phyloP scores from a whole-genome alignment of 2,329 filamentous ascomycete genomes.

The Metarhizium album region DNA sequence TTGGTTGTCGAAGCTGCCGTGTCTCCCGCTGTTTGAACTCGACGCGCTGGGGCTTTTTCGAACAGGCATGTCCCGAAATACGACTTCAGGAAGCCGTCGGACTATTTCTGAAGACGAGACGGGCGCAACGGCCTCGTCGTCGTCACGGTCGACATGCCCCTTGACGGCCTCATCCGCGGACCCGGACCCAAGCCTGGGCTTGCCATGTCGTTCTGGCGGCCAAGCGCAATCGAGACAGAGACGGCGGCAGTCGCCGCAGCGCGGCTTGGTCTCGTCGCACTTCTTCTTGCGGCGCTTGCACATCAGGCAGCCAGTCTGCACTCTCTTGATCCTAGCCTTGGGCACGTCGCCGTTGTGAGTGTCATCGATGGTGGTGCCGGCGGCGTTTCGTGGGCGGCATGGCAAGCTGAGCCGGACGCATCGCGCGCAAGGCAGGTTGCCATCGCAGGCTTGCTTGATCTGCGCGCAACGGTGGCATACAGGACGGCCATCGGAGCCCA shows the following conservation, averaged over 20 bases:
- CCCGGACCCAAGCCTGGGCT: conserved; percentile 8
- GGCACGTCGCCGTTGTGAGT: conserved; percentile 12
- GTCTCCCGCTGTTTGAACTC: conserved; percentile 7
- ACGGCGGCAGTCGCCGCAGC: conserved; percentile 27
- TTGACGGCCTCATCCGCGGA: conserved; percentile 6
- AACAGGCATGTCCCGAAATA: conserved; percentile 12
- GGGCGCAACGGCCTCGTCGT: not conserved
- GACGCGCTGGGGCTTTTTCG: conserved; percentile 13
- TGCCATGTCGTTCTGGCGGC: conserved; percentile 15
- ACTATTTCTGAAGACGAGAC: not conserved
- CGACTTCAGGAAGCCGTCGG: not conserved
- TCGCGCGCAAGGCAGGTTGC: conserved; percentile 21
- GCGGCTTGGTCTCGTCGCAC: conserved; percentile 34
- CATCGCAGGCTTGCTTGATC: conserved; percentile 26
- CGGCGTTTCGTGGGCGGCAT: conserved; percentile 18
- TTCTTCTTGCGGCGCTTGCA: conserved; percentile 37
- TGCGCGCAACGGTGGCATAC: conserved; percentile 25
- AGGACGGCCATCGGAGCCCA: conserved; percentile 19
- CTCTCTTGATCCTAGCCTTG: conserved; percentile 22
- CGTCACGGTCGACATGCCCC: not conserved
- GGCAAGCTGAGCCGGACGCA: conserved; percentile 23
- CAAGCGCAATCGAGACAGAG: conserved; percentile 23
- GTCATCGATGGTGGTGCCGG: conserved; percentile 5
- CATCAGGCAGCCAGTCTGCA: conserved; percentile 31
- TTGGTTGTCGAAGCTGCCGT: conserved; percentile 10